Base-by-base conservation (phyloP, 495 filamentous ascomycete genomes). In the Halenospora varia region DNA sequence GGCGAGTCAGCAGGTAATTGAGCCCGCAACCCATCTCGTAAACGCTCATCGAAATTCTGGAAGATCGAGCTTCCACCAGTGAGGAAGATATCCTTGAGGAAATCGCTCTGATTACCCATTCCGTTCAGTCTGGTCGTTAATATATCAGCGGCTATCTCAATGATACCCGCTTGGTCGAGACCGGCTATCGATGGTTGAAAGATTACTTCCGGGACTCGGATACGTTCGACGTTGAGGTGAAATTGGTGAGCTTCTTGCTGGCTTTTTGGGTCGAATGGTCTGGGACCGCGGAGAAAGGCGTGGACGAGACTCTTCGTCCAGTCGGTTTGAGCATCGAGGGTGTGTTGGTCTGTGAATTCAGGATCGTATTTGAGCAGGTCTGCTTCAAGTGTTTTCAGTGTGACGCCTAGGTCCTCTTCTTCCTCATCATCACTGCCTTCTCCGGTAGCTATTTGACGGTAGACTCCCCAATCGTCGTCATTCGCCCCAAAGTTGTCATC, bases 401-500 rank as follows among this genome's bases (percentile, higher is more conserved):
- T 79, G 1, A 75, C 81, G 26, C 81, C 82, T 0, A 96, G 77
- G 60, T 97, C 93, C 71, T 96, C 92, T 61, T 96, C 92, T 41
- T 85, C 82, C 54, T 83, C 79, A 54, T 82, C 81, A 66, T 92
- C 90, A 62, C 85, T 87, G 25, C 71, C 73, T 55, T 78, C 78
- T 15, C 88, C 91, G 1, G 85, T 90, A 2, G 90, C 90, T 42
- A 98, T 92, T 22, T 84, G 87, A 18, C 95, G 85, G 71, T 98
- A 98, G 13, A 98, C 90, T 51, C 88, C 88, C 94, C 94, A 98
- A 70, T 98, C 94, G 55, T 93, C 90, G 62, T 98, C 94, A 67
- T 98, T 94, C 29, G 93, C 92, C 55, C 94, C 94, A 67, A 98
- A 98, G 56, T 88, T 89, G 66, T 98, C 94, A 64, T 98, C 94